Base-by-base conservation (phyloP, 139 green algal genomes). In the Ostreobium quekettii region DNA sequence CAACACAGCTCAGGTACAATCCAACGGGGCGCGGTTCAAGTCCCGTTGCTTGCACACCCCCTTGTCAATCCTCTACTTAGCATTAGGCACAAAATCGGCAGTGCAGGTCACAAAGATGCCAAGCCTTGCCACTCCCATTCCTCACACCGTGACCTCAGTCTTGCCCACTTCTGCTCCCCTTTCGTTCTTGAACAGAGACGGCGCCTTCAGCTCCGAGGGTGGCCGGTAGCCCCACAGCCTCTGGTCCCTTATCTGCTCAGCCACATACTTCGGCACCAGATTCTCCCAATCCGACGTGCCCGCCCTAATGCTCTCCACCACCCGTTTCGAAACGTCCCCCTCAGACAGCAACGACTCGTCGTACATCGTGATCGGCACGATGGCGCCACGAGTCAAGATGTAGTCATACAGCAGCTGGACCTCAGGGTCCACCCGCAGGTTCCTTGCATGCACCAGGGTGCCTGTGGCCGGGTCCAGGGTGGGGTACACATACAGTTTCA, bases 401-500 rank as follows among this genome's bases (percentile, higher is more conserved):
- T 79, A 83, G 37, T 83, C 78, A 36, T 77, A 83, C 61, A 83
- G 71, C 38, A 75, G 68, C 63, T 83, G 78, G 30, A 81, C 71
- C 15, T n/a, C n/a, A n/a, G n/a, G n/a, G n/a, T n/a, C n/a, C n/a
- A n/a, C 75, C 62, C 74, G 73, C 7, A 73, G 53, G 30, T 75
- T 74, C n/a, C 72, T 61, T 48, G 76, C 76, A 6, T 71, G 72
- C 60, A 75, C 29, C 4, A 83, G 56, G 38, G 72, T 42, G 11
- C 74, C 78, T 30, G 73, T 78, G 42, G 57, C 30, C 42, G 56
- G 33, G 53, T 83, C 74, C 36, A 78, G 26, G 8, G 77, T 83
- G 7, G 77, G 77, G 68, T 81, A 83, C 6, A 81, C 78, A 37
- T 79, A 83, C 31, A 83, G 60, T 64, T 78, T 78, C 15, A 78